A percentile compares a stretch with the other conserved stretches of the same genome.
phyloP scores from a whole-genome alignment of 2,329 filamentous ascomycete species.

The Talaromyces sp. region DNA sequence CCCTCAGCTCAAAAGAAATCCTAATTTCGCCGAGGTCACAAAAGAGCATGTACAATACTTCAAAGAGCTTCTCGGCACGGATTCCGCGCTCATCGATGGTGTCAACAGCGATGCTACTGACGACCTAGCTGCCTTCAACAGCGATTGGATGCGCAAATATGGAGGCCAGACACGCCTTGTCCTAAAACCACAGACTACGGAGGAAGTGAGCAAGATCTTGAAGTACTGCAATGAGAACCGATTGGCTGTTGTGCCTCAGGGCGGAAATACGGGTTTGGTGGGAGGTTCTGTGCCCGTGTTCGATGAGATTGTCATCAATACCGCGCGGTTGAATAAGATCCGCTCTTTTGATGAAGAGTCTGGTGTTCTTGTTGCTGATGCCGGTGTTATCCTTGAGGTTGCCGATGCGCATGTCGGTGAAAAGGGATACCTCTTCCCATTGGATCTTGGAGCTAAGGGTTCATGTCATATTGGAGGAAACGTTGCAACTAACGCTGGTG shows the following conservation, averaged over 20 bases:
- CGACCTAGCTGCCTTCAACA: slow-evolving; percentile 89
- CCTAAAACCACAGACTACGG: slow-evolving; percentile 76
- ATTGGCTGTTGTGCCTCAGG: slow-evolving; percentile 92
- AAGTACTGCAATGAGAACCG: slow-evolving; percentile 92
- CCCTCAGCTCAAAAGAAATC: slow-evolving; percentile 75
- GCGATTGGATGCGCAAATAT: slow-evolving; percentile 99
- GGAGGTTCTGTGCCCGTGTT: slow-evolving; percentile 96
- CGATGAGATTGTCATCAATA: slow-evolving; percentile 94
- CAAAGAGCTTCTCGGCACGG: slow-evolving; percentile 71
- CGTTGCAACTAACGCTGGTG: slow-evolving; percentile 91
- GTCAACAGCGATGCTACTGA: slow-evolving; percentile 69
- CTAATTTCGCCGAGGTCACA: slow-evolving; percentile 67
- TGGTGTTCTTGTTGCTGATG: slow-evolving; percentile 84
- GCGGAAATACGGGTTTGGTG: slow-evolving; percentile 93
- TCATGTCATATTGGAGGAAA: slow-evolving; percentile 97
- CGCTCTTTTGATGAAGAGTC: slow-evolving; percentile 90
- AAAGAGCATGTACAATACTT: slow-evolving; percentile 79
- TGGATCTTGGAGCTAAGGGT: slow-evolving; percentile 96
- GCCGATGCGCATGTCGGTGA: slow-evolving; percentile 83
- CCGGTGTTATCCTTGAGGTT: slow-evolving; percentile 84
- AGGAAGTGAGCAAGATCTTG: slow-evolving; percentile 85
- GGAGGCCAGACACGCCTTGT: slow-evolving; percentile 84
- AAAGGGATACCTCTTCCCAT: slow-evolving; percentile 82
- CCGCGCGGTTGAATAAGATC: slow-evolving; percentile 85
- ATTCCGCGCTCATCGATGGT: slow-evolving; percentile 79